These are phyloP conservation scores for Calophaca sinica DNA, from an alignment of 306 rosid species.

Conservation along the genomic window DNA sequence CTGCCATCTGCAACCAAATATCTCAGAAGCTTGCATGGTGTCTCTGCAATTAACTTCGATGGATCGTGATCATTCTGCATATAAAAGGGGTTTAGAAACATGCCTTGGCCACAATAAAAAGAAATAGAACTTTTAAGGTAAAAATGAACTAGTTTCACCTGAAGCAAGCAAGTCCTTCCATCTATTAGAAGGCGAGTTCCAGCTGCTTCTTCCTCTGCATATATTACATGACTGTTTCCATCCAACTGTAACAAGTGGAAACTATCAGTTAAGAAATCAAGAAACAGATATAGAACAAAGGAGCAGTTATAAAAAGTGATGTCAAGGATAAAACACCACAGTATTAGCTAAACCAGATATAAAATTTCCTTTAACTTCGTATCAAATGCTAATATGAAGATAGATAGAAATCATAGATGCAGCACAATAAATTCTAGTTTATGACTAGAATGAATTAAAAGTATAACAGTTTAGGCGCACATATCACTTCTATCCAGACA, in stretches of 20 bases:
- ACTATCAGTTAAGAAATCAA: slow-evolving; percentile 44
- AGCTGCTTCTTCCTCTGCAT: slow-evolving; percentile 99
- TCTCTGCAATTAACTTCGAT: slow-evolving; percentile 92
- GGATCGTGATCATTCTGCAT: slow-evolving; percentile 98
- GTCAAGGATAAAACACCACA: slow-evolving; percentile 12
- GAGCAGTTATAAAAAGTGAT: background rate
- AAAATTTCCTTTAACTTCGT: background rate
- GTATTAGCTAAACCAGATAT: slow-evolving; percentile 3
- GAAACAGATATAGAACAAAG: slow-evolving; percentile 27
- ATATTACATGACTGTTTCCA: slow-evolving; percentile 97
- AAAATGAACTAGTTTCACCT: slow-evolving; percentile 63
- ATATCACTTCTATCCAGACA: background rate
- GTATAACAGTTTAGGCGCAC: slow-evolving; percentile 17
- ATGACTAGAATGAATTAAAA: slow-evolving; percentile 6
- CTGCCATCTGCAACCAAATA: slow-evolving; percentile 74
- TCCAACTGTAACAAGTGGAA: slow-evolving; percentile 75
- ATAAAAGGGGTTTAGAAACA: slow-evolving; percentile 45
- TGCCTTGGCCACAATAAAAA: slow-evolving; percentile 39
- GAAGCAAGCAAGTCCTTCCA: slow-evolving; percentile 99
- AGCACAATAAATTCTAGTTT: slow-evolving; percentile 6
- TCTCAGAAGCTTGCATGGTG: slow-evolving; percentile 95
- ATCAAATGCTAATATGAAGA: background rate
- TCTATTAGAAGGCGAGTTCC: slow-evolving; percentile 98
- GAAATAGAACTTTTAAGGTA: slow-evolving; percentile 10
- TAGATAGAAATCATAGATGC: slow-evolving; percentile 12